Percentiles rank a stretch among this genome's conserved stretches.
Conservation (phyloP, 2,329 filamentous ascomycete species). For the Colletotrichum sp. region DNA sequence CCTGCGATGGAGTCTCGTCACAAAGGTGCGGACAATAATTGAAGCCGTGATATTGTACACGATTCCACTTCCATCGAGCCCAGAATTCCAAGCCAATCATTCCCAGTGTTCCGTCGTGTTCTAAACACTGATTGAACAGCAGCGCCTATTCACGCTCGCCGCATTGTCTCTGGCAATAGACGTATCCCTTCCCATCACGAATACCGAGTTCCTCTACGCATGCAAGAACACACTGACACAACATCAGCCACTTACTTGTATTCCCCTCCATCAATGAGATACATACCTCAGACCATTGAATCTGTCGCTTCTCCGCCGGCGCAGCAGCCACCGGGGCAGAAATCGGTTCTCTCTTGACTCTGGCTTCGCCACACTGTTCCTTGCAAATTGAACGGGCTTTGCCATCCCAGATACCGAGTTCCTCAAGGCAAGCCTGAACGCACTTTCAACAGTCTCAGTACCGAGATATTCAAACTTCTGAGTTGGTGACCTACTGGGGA, state of each 20-base stretch:
- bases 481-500: background rate
- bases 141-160: background rate
- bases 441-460: background rate
- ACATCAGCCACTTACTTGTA: background rate
- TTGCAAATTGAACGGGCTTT: background rate
- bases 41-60: background rate
- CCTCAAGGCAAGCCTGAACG: background rate
- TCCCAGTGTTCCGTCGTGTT: rapidly evolving
- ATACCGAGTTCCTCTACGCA: conserved; percentile 5
- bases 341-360: background rate
- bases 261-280: too few relatives aligned
- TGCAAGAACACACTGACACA: background rate
- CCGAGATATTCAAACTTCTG: background rate
- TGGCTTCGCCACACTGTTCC: background rate
- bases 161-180: background rate
- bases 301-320: background rate
- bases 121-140: background rate
- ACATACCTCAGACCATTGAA: background rate
- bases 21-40: background rate
- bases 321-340: background rate
- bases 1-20: background rate
- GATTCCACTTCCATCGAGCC: background rate
- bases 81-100: background rate
- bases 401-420: background rate
- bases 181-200: background rate